Evolutionary conservation across 805 yeast genomes (phyloP), one percentile per base, ranked within the genome.

Genomic region (Lipomyces mesembrius): DNA sequence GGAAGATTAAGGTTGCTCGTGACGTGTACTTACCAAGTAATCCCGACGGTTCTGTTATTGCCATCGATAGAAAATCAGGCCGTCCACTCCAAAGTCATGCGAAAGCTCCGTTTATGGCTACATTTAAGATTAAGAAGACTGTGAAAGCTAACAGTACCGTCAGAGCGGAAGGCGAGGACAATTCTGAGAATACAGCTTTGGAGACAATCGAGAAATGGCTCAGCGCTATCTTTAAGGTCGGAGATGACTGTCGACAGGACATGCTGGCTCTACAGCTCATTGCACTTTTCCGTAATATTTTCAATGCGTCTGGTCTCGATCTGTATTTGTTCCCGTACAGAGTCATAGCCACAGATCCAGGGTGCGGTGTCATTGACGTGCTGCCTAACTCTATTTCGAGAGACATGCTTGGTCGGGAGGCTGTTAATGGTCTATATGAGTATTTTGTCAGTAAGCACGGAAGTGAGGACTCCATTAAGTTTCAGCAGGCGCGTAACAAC

Each of bases 161-260:
- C 8, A 76, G 72, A 5, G 75, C 74, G 4, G 77, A 76, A 35
- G 75, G 73, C 7, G 75, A 70, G 20, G 74, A 67, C n/a, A 70
- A 54, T 27, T 57, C 61, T 22, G 65, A 63, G 54, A 54, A 29
- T 27, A 46, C 56, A 70, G n/a, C 71, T 75, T 5, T 61, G 25
- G 66, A 67, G 32, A 82, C 84, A 4, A 76, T 85, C 60, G 94
- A 90, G 60, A 85, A 83, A 71, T 90, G 96, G 96, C 92, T 92
- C 75, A 88, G 96, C 75, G 99, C 99, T 14, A 96, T 95, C 77
- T 95, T 95, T 85, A 95, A 95, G 78, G 99, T 95, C 63, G 99
- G 99, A 68, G 99, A 95, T 80, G 99, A 95, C 79, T 94, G 98
- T 81, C 85, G 99, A 73, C 99, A 95, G 78, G 99, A 95, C 79